Conservation (phyloP, 2,329 filamentous ascomycete species). For the Akanthomyces dipterigenus region DNA sequence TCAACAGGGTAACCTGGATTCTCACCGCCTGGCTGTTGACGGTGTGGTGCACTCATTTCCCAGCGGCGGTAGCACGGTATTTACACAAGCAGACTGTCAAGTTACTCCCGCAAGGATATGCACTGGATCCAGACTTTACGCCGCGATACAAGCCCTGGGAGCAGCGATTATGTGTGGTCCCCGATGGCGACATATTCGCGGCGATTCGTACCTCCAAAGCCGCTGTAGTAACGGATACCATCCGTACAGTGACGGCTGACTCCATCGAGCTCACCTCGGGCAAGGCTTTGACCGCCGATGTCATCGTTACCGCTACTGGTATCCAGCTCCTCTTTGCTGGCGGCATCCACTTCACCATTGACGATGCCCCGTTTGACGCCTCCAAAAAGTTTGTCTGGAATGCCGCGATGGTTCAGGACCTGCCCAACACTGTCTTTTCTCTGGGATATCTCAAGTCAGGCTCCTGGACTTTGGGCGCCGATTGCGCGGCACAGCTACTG, state of each 20-base stretch:
- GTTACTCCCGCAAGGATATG: constrained; percentile 47
- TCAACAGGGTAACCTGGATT: constrained; percentile 32
- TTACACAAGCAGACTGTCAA: constrained; percentile 35
- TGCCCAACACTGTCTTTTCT: constrained; percentile 57
- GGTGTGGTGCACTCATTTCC: constrained; percentile 37
- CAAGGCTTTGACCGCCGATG: constrained; percentile 50
- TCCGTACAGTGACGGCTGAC: constrained; percentile 42
- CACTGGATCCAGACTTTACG: constrained; percentile 56
- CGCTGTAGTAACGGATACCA: constrained; percentile 44
- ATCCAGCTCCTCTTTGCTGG: constrained; percentile 55
- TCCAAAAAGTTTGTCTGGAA: constrained; percentile 54
- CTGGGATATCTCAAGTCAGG: constrained; percentile 56
- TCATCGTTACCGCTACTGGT: constrained; percentile 64
- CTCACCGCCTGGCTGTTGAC: constrained; percentile 11
- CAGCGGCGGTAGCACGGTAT: constrained; percentile 17
- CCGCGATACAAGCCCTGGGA: constrained; percentile 62
- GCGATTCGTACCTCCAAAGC: constrained; percentile 31
- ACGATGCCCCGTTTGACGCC: constrained; percentile 44
- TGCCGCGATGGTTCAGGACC: constrained; percentile 56
- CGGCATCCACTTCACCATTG: constrained; percentile 44
- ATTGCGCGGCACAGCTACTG: constrained; percentile 35
- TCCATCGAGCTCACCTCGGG: constrained; percentile 44
- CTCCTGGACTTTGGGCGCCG: constrained; percentile 61
- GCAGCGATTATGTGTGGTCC: constrained; percentile 66
- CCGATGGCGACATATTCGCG: constrained; percentile 50